Evolutionary conservation across 768 basidiomycete genomes (phyloP), one percentile per base, ranked within the genome.

Genomic region (Panus rudis): DNA sequence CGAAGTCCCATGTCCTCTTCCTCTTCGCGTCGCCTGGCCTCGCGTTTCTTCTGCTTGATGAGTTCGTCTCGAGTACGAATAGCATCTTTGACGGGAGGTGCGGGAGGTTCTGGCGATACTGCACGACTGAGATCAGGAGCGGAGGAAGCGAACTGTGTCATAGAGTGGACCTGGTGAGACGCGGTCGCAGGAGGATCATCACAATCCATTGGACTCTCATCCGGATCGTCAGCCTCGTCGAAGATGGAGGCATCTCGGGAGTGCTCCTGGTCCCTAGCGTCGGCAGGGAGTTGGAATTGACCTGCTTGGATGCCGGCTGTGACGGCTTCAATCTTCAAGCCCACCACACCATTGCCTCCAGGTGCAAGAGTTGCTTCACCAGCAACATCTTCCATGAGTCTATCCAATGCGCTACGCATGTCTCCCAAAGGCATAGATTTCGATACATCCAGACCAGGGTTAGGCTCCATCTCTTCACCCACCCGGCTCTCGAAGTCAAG

Each of bases 31-130:
- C 70, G 69, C 32, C 78, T 67, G 35, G 76, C 74, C 56, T 81
- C 72, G 16, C 84, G 69, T 47, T 84, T 69, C 63, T 78, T 85
- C 61, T 84, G 78, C 21, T 81, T 59, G 48, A 89, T 85, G 38
- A 85, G 57, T 46, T 79, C 74, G 55, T 89, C 85, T 16, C 84
- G 72, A 21, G 59, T 62, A 21, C 64, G 72, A 52, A 84, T 85
- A 22, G 79, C 81, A 55, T 84, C 78, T 57, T 81, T 86, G 1
- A 74, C 71, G 16, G 76, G 75, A 2, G 72, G 67, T 13, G 31
- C n/a, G 3, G 38, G 32, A 22, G 37, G 22, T 14, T 25, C 16
- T 3, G 34, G n/a, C 8, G 42, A 30, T 10, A n/a, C n/a, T 10
- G 28, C 10, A 10, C 28, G 28, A 30, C 10, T 10, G 10, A 20